phyloP scores from a whole-genome alignment of 176 grass and related monocot species.

The Zizania latifolia region DNA sequence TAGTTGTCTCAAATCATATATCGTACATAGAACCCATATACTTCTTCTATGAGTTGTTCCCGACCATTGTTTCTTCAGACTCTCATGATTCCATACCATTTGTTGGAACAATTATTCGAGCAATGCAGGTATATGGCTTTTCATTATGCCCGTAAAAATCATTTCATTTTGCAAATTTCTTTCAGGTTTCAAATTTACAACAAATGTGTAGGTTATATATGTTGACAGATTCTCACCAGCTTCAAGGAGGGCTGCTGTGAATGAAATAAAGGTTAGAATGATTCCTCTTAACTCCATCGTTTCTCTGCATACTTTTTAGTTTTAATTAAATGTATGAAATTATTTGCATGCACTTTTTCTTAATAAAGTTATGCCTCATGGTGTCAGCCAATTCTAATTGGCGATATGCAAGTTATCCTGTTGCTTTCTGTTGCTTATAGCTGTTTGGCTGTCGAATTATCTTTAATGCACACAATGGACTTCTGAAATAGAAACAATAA shows the following conservation, averaged over 20 bases:
- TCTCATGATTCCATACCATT: slow-evolving; percentile 93
- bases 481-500: neutral
- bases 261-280: slow-evolving; percentile 94
- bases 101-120: slow-evolving; percentile 93
- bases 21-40: slow-evolving; percentile 94
- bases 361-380: neutral
- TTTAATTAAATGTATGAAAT: neutral
- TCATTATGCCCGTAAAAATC: neutral
- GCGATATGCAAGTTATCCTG: neutral
- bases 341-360: neutral
- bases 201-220: slow-evolving; percentile 74
- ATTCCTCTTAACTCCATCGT: neutral
- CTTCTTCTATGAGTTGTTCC: slow-evolving; percentile 94
- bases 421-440: slow-evolving; percentile 2
- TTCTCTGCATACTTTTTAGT: neutral
- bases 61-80: slow-evolving; percentile 94
- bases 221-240: slow-evolving; percentile 91
- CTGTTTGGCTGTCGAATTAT: neutral
- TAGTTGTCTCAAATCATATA: slow-evolving; percentile 96
- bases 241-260: slow-evolving; percentile 83
- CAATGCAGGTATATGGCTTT: slow-evolving; percentile 74
- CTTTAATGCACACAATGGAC: neutral
- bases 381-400: neutral
- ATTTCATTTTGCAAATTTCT: slow-evolving; percentile 2
- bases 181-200: slow-evolving; percentile 25